Conservation (phyloP, 129 eudicot species). For the Centella asiatica region DNA sequence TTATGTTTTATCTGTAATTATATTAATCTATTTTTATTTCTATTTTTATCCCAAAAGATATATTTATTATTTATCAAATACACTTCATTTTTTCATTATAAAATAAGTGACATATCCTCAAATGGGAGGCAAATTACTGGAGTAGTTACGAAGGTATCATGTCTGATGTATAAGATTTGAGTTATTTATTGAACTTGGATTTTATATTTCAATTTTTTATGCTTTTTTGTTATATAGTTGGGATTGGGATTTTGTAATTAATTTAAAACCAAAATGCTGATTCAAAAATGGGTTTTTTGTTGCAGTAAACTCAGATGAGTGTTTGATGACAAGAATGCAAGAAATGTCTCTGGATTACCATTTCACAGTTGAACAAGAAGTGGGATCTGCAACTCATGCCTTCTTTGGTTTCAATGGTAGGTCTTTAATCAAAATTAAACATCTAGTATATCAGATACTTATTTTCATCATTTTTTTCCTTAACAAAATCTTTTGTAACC, state of each 20-base stretch:
- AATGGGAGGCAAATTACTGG: too few relatives aligned
- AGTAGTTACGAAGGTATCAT: too few relatives aligned
- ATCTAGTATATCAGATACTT: background rate
- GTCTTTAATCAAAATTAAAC: background rate
- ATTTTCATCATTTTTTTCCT: background rate
- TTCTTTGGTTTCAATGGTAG: conserved; percentile 98
- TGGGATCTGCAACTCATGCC: conserved; percentile 97
- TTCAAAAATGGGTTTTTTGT: background rate
- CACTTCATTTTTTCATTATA: too few relatives aligned
- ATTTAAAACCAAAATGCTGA: background rate
- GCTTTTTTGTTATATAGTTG: background rate
- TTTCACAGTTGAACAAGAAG: conserved; percentile 98
- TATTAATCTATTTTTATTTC: too few relatives aligned
- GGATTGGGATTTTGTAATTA: background rate
- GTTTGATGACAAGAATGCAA: conserved; percentile 97
- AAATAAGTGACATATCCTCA: too few relatives aligned
- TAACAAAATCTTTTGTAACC: background rate
- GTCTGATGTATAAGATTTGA: too few relatives aligned
- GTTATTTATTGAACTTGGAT: background rate
- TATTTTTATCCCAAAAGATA: too few relatives aligned
- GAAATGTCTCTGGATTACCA: conserved; percentile 98
- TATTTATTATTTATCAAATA: too few relatives aligned
- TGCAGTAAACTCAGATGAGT: conserved; percentile 89
- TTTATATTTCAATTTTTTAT: background rate
- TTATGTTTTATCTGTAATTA: too few relatives aligned